Conservation (phyloP, 2,329 filamentous ascomycete species). For the Daldinia sp. region DNA sequence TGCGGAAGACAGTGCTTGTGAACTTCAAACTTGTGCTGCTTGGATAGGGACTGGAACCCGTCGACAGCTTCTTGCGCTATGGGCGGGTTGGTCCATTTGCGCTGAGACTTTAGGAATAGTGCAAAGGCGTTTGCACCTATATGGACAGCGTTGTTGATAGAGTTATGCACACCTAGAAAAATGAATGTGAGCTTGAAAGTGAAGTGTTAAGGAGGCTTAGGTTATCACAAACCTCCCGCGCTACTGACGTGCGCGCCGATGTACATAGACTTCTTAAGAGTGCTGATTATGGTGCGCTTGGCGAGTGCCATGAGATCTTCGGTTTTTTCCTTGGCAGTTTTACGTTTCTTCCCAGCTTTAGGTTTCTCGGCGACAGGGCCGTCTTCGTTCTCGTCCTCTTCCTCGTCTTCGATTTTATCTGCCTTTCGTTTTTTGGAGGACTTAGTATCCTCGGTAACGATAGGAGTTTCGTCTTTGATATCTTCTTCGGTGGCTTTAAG, state of each 20-base stretch:
- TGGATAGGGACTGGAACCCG: slow-evolving; percentile 77
- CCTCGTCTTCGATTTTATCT: slow-evolving; percentile 49
- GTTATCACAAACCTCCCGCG: slow-evolving; percentile 76
- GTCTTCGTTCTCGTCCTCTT: slow-evolving; percentile 30
- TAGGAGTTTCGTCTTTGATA: slow-evolving; percentile 25
- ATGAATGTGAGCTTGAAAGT: slow-evolving; percentile 28
- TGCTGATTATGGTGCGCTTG: slow-evolving; percentile 71
- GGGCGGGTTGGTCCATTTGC: slow-evolving; percentile 90
- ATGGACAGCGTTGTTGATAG: slow-evolving; percentile 79
- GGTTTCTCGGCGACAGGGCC: slow-evolving; percentile 34
- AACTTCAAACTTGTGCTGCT: slow-evolving; percentile 77
- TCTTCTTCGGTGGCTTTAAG: slow-evolving; percentile 39
- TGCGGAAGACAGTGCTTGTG: slow-evolving; percentile 85
- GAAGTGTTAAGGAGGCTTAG: background rate
- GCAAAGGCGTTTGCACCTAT: slow-evolving; percentile 95
- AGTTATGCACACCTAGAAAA: slow-evolving; percentile 83
- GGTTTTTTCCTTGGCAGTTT: slow-evolving; percentile 54
- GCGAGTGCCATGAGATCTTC: slow-evolving; percentile 72
- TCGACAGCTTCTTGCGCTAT: slow-evolving; percentile 75
- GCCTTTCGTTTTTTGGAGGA: slow-evolving; percentile 47
- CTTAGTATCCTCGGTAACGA: slow-evolving; percentile 23
- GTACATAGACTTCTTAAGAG: slow-evolving; percentile 78
- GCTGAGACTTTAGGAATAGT: slow-evolving; percentile 94
- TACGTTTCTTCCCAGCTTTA: slow-evolving; percentile 58
- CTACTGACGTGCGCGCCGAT: slow-evolving; percentile 93